A percentile compares a stretch with the other conserved stretches of the same genome.
Conservation (phyloP, 192 early-diverging fungal genomes). For the Haplosporangium gracile region DNA sequence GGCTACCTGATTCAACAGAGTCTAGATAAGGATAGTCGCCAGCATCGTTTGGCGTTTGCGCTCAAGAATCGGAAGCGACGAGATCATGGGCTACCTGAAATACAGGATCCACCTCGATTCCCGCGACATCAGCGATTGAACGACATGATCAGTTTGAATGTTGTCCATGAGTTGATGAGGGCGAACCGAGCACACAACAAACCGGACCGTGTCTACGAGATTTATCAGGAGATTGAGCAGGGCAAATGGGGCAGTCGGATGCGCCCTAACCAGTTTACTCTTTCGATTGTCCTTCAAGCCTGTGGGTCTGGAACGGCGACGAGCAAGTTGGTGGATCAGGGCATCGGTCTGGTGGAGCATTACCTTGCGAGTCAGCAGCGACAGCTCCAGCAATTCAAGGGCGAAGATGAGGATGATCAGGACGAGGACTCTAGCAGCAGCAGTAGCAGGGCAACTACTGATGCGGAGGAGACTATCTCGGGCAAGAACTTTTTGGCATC, state of each 20-base stretch:
- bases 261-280: constrained; percentile 31
- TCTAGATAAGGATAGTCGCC: neutral
- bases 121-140: constrained; percentile 6
- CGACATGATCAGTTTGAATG: constrained; percentile 30
- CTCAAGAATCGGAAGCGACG: constrained; percentile 6
- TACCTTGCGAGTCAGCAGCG: neutral
- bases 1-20: constrained; percentile 8
- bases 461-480: neutral
- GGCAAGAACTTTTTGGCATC: neutral
- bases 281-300: constrained; percentile 47
- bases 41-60: neutral
- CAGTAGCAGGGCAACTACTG: neutral
- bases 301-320: constrained; percentile 21
- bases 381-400: neutral
- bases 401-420: constrained; percentile 1
- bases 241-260: constrained; percentile 34
- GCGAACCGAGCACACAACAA: constrained; percentile 20
- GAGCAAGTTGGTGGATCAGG: constrained; percentile 12
- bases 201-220: constrained; percentile 21
- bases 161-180: constrained; percentile 46
- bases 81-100: neutral
- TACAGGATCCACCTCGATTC: neutral
- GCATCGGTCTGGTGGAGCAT: constrained; percentile 20
- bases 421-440: neutral
- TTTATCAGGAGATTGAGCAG: constrained; percentile 32